A percentile compares a stretch with the other conserved stretches of the same genome.
phyloP scores from a whole-genome alignment of 805 yeast species.

The Candida ulmi region DNA sequence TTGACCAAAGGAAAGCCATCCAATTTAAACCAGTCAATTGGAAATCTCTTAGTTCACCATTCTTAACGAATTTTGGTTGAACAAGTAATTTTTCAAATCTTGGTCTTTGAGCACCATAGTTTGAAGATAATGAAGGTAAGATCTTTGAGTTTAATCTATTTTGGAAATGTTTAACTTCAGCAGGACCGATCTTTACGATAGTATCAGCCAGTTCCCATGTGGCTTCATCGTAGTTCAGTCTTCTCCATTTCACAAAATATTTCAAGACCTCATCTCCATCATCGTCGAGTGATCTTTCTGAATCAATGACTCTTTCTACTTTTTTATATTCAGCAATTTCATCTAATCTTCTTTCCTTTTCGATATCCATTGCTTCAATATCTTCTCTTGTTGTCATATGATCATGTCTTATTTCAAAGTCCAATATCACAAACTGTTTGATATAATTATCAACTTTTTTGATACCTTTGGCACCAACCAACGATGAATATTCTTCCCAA shows the following conservation, averaged over 20 bases:
- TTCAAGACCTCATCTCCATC: conserved; percentile 63
- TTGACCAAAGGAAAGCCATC: conserved; percentile 99
- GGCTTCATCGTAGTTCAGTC: conserved; percentile 90
- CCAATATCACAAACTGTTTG: conserved; percentile 66
- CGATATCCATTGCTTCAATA: conserved; percentile 88
- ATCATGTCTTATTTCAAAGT: conserved; percentile 72
- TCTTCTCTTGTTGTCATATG: conserved; percentile 86
- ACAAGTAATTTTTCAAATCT: conserved; percentile 77
- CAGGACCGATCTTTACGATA: conserved; percentile 80
- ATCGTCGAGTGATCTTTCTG: conserved; percentile 61
- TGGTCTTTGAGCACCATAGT: conserved; percentile 73
- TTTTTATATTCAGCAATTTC: conserved; percentile 77
- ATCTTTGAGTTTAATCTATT: conserved; percentile 77
- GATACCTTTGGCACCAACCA: conserved; percentile 56
- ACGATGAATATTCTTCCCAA: conserved; percentile 68
- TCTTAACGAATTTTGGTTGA: conserved; percentile 87
- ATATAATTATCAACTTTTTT: conserved; percentile 89
- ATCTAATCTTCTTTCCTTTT: conserved; percentile 77
- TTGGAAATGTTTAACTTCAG: conserved; percentile 78
- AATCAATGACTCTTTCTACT: conserved; percentile 86
- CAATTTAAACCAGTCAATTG: conserved; percentile 97
- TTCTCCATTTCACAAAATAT: conserved; percentile 89
- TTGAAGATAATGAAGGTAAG: conserved; percentile 73
- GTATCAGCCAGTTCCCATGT: conserved; percentile 94
- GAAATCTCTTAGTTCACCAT: conserved; percentile 92